Evolutionary conservation across 163 green algal genomes (phyloP).

Genomic region (Scenedesmus sp.): DNA sequence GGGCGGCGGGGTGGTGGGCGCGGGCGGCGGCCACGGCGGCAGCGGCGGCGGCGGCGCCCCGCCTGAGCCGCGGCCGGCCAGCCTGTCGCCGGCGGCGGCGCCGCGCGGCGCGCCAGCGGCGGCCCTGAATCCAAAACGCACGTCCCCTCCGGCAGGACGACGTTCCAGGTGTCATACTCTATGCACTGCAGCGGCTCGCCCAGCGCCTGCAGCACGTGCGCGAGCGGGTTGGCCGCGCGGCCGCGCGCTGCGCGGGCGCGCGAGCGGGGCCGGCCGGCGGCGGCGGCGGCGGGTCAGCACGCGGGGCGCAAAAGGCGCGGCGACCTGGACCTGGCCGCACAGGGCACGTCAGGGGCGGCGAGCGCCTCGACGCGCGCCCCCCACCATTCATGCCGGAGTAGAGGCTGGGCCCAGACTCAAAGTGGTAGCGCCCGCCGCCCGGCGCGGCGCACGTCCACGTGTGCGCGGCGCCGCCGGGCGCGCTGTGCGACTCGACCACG

Average conservation of each 20-base stretch:
- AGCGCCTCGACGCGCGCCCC: background rate
- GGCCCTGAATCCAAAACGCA: no score
- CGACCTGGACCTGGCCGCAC: background rate
- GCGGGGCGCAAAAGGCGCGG: background rate
- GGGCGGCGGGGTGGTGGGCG: no score
- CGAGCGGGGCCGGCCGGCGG: no score
- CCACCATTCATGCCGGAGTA: slow-evolving; percentile 75
- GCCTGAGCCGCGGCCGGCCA: no score
- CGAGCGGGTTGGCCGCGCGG: slow-evolving; percentile 71
- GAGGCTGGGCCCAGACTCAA: slow-evolving; percentile 86
- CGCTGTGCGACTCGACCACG: slow-evolving; percentile 83
- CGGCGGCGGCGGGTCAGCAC: background rate
- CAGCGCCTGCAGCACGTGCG: slow-evolving; percentile 85
- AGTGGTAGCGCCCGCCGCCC: no score
- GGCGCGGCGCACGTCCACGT: slow-evolving; percentile 66
- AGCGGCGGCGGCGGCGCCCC: no score
- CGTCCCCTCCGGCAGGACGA: slow-evolving; percentile 90
- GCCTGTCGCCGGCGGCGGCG: no score
- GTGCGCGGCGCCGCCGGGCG: slow-evolving; percentile 86
- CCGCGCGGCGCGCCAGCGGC: no score
- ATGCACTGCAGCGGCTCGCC: slow-evolving; percentile 84
- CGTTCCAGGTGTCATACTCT: slow-evolving; percentile 94
- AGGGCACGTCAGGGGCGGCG: background rate
- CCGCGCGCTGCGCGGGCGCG: slow-evolving; percentile 1
- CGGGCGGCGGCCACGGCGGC: no score